phyloP scores from a whole-genome alignment of 208 protist species.

The Trichomonas gallinae region DNA sequence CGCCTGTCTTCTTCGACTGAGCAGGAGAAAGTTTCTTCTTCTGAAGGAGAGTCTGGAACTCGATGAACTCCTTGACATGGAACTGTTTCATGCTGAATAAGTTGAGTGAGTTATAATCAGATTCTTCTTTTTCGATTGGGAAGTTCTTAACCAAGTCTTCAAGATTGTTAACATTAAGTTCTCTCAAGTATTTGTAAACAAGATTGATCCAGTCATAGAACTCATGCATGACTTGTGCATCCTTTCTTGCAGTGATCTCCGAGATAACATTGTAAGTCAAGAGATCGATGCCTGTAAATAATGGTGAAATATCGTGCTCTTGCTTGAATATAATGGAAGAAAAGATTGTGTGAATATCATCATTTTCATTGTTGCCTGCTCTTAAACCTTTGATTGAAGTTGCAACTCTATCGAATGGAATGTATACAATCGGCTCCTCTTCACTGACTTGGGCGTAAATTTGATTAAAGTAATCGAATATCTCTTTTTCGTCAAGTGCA shows the following conservation, averaged over 20 bases:
- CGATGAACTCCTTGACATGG: not conserved
- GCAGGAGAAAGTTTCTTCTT: not conserved
- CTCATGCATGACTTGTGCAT: not conserved
- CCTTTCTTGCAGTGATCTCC: not conserved
- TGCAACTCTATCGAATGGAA: not conserved
- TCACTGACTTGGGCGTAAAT: not conserved
- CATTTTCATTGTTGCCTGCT: not conserved
- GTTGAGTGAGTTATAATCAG: not conserved
- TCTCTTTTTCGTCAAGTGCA: not conserved
- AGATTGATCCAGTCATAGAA: not conserved
- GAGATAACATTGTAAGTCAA: not conserved
- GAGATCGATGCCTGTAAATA: not conserved
- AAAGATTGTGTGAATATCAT: not conserved
- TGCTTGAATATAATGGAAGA: not conserved
- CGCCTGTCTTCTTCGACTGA: not conserved
- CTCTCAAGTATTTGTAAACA: not conserved
- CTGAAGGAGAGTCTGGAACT: not conserved
- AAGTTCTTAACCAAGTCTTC: not conserved
- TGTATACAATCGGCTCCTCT: not conserved
- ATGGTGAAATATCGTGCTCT: not conserved
- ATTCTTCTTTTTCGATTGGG: not conserved
- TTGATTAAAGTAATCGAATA: not conserved
- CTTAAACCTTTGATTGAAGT: not conserved
- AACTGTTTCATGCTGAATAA: not conserved
- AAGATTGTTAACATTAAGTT: not conserved